A percentile compares a stretch with the other conserved stretches of the same genome.
Evolutionary conservation across 2,329 filamentous ascomycete species (phyloP).

Genomic region (Fusarium bulbicola): DNA sequence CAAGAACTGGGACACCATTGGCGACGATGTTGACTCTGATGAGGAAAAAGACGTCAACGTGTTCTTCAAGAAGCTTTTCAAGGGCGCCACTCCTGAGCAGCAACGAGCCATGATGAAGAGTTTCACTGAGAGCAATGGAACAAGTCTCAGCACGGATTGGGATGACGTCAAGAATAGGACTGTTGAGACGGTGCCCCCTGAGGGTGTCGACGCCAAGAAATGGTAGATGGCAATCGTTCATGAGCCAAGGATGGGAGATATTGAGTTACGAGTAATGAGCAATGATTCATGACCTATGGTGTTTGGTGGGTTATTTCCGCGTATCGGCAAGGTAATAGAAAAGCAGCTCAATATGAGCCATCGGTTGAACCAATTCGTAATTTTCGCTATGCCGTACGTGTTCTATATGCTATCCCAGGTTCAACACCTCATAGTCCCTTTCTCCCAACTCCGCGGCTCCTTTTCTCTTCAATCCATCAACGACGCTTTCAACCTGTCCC

Average conservation of each 20-base stretch:
- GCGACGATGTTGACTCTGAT: slow-evolving; percentile 62
- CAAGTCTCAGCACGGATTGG: slow-evolving; percentile 93
- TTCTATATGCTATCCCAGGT: slow-evolving; percentile 10
- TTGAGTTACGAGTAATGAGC: background rate
- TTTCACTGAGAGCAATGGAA: slow-evolving; percentile 93
- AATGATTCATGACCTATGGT: slow-evolving; percentile 16
- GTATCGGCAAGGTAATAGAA: slow-evolving; percentile 25
- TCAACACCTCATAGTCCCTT: slow-evolving; percentile 27
- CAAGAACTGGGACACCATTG: slow-evolving; percentile 92
- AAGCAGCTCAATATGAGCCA: slow-evolving; percentile 6
- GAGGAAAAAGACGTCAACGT: slow-evolving; percentile 72
- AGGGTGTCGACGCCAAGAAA: slow-evolving; percentile 80
- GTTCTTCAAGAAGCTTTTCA: slow-evolving; percentile 94
- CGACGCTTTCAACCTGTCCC: slow-evolving; percentile 17
- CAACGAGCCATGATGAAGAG: slow-evolving; percentile 98
- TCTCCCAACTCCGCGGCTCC: slow-evolving; percentile 33
- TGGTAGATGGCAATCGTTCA: slow-evolving; percentile 52
- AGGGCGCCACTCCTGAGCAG: slow-evolving; percentile 78
- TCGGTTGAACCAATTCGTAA: background rate
- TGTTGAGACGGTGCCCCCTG: slow-evolving; percentile 78
- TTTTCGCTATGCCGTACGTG: slow-evolving; percentile 12
- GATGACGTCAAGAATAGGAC: slow-evolving; percentile 75
- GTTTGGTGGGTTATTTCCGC: slow-evolving; percentile 14
- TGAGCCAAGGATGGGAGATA: background rate
- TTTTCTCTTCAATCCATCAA: slow-evolving; percentile 25